Conservation (phyloP, 2,329 filamentous ascomycete species). For the Fusarium sp. region DNA sequence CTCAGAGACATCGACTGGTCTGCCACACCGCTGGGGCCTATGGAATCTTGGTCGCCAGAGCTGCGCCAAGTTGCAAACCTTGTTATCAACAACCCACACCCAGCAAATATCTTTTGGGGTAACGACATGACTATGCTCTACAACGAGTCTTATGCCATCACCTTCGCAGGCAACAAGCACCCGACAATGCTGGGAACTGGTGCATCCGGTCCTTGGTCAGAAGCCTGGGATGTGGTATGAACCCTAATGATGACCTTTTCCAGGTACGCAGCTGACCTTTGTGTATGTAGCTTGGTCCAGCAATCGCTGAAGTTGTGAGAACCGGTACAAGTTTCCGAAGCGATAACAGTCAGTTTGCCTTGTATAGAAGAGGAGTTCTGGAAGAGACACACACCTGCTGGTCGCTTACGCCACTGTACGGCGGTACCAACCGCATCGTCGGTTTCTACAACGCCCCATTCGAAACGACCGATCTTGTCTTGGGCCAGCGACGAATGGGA, state of each 20-base stretch:
- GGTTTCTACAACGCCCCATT: slow-evolving; percentile 58
- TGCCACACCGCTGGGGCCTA: slow-evolving; percentile 58
- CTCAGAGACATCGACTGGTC: slow-evolving; percentile 58
- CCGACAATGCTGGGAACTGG: slow-evolving; percentile 70
- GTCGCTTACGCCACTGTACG: slow-evolving; percentile 56
- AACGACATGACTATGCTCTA: slow-evolving; percentile 72
- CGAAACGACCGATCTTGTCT: slow-evolving; percentile 54
- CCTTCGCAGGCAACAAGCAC: slow-evolving; percentile 73
- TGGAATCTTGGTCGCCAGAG: slow-evolving; percentile 59
- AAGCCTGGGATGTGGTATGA: slow-evolving; percentile 55
- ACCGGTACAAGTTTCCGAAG: slow-evolving; percentile 53
- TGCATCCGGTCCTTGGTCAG: slow-evolving; percentile 68
- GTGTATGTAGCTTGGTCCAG: slow-evolving; percentile 37
- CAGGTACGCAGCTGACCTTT: not conserved
- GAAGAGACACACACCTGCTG: slow-evolving; percentile 58
- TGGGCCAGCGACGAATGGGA: slow-evolving; percentile 52
- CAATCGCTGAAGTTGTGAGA: slow-evolving; percentile 54
- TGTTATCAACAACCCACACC: slow-evolving; percentile 56
- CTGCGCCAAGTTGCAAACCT: slow-evolving; percentile 59
- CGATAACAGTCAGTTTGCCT: slow-evolving; percentile 52
- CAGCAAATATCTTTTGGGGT: slow-evolving; percentile 72
- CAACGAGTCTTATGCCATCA: slow-evolving; percentile 69
- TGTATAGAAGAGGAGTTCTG: slow-evolving; percentile 53
- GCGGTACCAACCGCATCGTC: slow-evolving; percentile 52
- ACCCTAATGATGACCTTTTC: too few species aligned